Base-by-base conservation (phyloP, 164 flowering plant species). In the Dillenia suffruticosa region DNA sequence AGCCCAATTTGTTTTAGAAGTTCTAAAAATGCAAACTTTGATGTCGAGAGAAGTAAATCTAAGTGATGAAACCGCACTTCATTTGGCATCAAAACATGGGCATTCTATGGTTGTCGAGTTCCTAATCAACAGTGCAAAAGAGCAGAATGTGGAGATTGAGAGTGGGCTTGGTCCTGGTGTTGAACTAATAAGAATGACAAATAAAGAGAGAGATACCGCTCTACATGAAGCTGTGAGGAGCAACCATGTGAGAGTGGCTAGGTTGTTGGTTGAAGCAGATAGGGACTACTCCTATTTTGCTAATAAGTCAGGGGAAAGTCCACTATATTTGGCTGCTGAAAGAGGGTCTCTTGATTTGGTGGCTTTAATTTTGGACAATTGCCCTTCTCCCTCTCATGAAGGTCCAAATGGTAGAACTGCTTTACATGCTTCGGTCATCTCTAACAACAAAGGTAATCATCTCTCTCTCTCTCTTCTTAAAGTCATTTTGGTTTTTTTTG, bases 301-400 rank as follows among this genome's bases (percentile, higher is more conserved):
- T 3, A 64, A 64, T 49, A 49, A 51, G 16, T 54, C 46, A 8
- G 24, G 51, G 16, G 57, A 62, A 46, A 62, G 22, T 9, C 65
- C 65, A 16, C 46, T 57, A 12, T 59, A 66, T 22, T 17, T 66
- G 10, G 69, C 69, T 52, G 58, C 53, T 13, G 67, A 63, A 32
- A 22, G 46, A 45, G 24, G 43, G 1, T 44, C 46, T 19, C 12
- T 26, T 22, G 58, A 55, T 24, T 11, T 26, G 32, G 58, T 55
- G 45, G 44, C n/a, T 55, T 45, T 26, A 17, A 55, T 57, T 8
- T 57, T 57, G 16, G 22, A 44, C 8, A 44, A 19, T 26, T 57
- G 59, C 15, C 59, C 26, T 9, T 57, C 46, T 44, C 14, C 58
- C 7, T 46, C 59, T 57, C 22, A 44, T 44, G 49, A 48, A n/a